Evolutionary conservation across 495 filamentous ascomycete genomes (phyloP), one percentile per base, ranked within the genome.

Genomic region (Parachaetomium inaequale): DNA sequence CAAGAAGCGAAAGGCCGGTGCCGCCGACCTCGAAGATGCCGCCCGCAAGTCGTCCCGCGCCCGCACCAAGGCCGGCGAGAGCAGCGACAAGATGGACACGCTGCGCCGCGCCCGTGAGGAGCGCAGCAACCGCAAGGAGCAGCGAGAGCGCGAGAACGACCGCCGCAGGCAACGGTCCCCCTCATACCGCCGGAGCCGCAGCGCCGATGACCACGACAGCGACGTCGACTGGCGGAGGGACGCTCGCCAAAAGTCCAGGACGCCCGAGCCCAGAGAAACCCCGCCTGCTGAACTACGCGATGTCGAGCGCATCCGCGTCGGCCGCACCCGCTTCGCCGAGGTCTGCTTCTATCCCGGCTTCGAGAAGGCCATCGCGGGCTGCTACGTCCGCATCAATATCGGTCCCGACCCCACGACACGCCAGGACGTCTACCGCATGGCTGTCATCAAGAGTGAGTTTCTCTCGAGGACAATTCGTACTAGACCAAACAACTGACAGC

Each of bases 321-420:
- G 93, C 23, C 84, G 95, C 36, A 85, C 78, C 62, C 87, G 89
- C 66, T 92, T 98, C 66, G 87, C 86, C 6, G 84, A 90, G 68
- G 87, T 96, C 45, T 95, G 90, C 78, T 96, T 94, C 78, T 90
- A 90, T 63, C 94, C 94, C 23, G 87, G 87, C 12, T 96, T 99
- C 59, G 87, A 92, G 19, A 81, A 91, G 34, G 82, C 87, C 31
- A 87, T 97, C 60, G 84, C 81, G 40, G 84, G 83, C 51, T 94
- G 91, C 74, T 96, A 88, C 72, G 85, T 84, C 28, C 89, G 94
- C 54, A 83, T 96, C 70, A 90, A 85, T 61, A 82, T 95, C 64
- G 91, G 91, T 25, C 78, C 85, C 17, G 85, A 93, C 66, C 76
- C 80, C 25, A 79, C 85, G 14, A 91, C 81, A 7, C 84, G 87